Evolutionary conservation across 306 rosid genomes (phyloP), one percentile per base, ranked within the genome.

Genomic region (Corylus heterophylla): DNA sequence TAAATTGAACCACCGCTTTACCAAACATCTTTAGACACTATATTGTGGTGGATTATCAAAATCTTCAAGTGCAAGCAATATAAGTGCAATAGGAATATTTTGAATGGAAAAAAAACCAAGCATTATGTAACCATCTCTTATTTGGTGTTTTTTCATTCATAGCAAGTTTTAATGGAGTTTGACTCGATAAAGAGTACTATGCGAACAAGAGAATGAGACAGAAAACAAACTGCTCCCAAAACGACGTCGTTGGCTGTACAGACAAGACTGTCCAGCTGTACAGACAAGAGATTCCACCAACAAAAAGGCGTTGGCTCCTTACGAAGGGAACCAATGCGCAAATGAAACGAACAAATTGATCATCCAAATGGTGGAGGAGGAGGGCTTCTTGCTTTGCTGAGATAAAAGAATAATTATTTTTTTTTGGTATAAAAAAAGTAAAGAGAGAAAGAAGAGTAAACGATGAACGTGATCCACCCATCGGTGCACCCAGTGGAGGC

Each of bases 401-500:
- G 66, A 12, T 8, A 58, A 58, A 20, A 22, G 8, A 3, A 39
- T 39, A 4, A 39, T 39, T 39, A 0, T 39, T 39, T 3, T 31
- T 31, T 39, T 4, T 39, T 37, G 3, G 5, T 2, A 35, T 35
- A 20, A 8, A 0, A 54, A 6, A 18, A 18, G 17, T 14, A 52
- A 3, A 16, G 5, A n/a, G 10, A 54, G 13, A 18, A 22, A 22
- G 22, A 18, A 18, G 22, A 18, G 10, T 0, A n/a, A 73, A 47
- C 80, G 44, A 73, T 87, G 87, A 73, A 84, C 67, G 72, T 71
- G 67, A 82, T 80, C 44, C 79, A 73, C 9, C 90, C 92, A 27
- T 27, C 85, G 8, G 87, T 84, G 80, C 88, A 88, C 84, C 88
- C 85, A 29, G 27, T 84, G 7, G 88, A 86, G 54, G 88, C 84